A percentile compares a stretch with the other conserved stretches of the same genome.
phyloP scores from a whole-genome alignment of 2,329 filamentous ascomycete genomes.

The Aspergillus texensis region DNA sequence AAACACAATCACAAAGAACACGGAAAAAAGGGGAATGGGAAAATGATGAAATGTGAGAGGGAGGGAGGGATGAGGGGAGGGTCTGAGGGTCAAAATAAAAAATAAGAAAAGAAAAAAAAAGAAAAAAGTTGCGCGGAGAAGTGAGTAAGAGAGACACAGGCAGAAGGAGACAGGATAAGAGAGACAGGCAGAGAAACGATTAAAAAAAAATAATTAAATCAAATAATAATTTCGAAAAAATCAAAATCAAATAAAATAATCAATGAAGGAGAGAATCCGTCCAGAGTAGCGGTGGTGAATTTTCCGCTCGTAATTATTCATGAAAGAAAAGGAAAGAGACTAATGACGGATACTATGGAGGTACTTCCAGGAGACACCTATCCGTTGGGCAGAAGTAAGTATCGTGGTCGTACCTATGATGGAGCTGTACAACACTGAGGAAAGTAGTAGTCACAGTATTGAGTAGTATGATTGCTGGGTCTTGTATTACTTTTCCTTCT shows the following conservation, averaged over 20 bases:
- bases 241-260: not conserved
- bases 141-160: not conserved
- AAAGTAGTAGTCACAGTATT: not conserved
- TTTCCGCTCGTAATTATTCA: not conserved
- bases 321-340: slow-evolving; percentile 1
- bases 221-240: not conserved
- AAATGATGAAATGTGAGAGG: slow-evolving; percentile 9
- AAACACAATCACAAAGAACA: slow-evolving; percentile 5
- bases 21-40: slow-evolving; percentile 4
- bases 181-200: not conserved
- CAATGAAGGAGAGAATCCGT: slow-evolving; percentile 2
- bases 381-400: not conserved
- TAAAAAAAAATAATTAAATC: not conserved
- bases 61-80: slow-evolving; percentile 3
- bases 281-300: not conserved
- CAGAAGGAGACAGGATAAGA: not conserved
- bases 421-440: not conserved
- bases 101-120: not conserved
- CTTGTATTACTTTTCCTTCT: not conserved
- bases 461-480: not conserved
- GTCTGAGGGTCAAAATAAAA: not conserved
- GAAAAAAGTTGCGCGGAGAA: not conserved
- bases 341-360: not conserved
- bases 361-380: not conserved
- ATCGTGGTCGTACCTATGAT: not conserved